phyloP scores from a whole-genome alignment of 352 stramenopile genomes.

The Phytophthora citrophthora region DNA sequence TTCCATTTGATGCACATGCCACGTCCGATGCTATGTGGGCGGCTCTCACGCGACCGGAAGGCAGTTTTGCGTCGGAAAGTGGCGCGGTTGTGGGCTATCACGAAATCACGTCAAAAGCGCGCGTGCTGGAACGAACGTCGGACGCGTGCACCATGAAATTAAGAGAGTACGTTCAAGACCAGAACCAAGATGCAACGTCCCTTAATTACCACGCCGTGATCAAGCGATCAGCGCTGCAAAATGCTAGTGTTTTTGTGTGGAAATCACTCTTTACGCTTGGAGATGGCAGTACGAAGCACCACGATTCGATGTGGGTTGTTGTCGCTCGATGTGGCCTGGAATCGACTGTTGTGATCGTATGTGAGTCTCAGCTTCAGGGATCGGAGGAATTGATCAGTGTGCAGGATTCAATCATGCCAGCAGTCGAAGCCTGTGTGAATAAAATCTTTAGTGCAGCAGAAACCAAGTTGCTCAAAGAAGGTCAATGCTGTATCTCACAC shows the following conservation, averaged over 20 bases:
- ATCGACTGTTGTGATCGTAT: constrained; percentile 19
- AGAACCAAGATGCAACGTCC: not conserved
- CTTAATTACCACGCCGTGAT: constrained; percentile 17
- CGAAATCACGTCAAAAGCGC: not conserved
- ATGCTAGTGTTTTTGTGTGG: constrained; percentile 25
- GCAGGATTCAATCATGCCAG: constrained; percentile 10
- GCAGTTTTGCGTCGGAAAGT: constrained; percentile 1
- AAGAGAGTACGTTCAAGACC: not conserved
- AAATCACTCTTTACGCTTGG: constrained; percentile 7
- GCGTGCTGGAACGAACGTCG: constrained; percentile 18
- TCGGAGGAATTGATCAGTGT: not conserved
- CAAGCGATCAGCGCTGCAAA: not conserved
- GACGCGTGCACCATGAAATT: constrained; percentile 20
- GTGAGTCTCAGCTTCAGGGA: constrained; percentile 11
- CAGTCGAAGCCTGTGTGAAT: constrained; percentile 15
- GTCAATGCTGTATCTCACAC: not conserved
- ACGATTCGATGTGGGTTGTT: constrained; percentile 18
- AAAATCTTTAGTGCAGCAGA: constrained; percentile 19
- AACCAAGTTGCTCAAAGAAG: constrained; percentile 21
- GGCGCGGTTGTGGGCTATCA: not conserved
- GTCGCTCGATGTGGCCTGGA: constrained; percentile 9
- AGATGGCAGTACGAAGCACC: not conserved
- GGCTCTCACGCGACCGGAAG: constrained; percentile 5
- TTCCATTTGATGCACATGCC: constrained; percentile 28
- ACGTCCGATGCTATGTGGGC: constrained; percentile 20